Percentiles rank a stretch among this genome's conserved stretches.
These are phyloP conservation scores for Wickerhamiella domercqiae DNA, from an alignment of 805 yeast species.

Conservation along the genomic window DNA sequence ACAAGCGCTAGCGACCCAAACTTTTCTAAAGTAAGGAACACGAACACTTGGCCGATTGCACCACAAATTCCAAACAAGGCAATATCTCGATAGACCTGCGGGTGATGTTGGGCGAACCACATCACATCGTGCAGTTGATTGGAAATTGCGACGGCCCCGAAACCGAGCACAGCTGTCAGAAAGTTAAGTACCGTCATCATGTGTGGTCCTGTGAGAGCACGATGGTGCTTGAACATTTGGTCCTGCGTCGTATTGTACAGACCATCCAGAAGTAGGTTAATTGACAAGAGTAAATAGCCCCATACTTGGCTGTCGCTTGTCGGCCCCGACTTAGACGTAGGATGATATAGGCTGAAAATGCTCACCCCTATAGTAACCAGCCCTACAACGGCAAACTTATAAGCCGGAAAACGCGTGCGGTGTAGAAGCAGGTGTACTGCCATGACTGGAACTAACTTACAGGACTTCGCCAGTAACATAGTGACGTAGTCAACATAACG, in stretches of 20 bases:
- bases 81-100: conserved; percentile 44
- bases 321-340: conserved; percentile 18
- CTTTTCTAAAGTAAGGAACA: conserved; percentile 65
- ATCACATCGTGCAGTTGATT: conserved; percentile 37
- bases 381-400: conserved; percentile 64
- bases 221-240: conserved; percentile 44
- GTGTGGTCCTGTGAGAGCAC: conserved; percentile 61
- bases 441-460: conserved; percentile 92
- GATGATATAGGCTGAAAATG: conserved; percentile 45
- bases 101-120: conserved; percentile 35
- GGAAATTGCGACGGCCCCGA: conserved; percentile 31
- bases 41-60: conserved; percentile 86
- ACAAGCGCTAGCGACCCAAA: conserved; percentile 77
- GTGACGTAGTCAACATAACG: conserved; percentile 77
- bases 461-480: conserved; percentile 74
- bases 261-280: conserved; percentile 73
- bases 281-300: conserved; percentile 46
- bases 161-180: conserved; percentile 28
- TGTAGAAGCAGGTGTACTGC: conserved; percentile 60
- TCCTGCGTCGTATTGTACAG: conserved; percentile 90
- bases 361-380: conserved; percentile 75
- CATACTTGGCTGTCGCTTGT: conserved; percentile 25
- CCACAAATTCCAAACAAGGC: conserved; percentile 61
- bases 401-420: conserved; percentile 51
- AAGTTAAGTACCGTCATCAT: conserved; percentile 62